These are phyloP conservation scores for Hemileia vastatrix DNA, from an alignment of 1,284 basidiomycete species.

Conservation along the genomic window DNA sequence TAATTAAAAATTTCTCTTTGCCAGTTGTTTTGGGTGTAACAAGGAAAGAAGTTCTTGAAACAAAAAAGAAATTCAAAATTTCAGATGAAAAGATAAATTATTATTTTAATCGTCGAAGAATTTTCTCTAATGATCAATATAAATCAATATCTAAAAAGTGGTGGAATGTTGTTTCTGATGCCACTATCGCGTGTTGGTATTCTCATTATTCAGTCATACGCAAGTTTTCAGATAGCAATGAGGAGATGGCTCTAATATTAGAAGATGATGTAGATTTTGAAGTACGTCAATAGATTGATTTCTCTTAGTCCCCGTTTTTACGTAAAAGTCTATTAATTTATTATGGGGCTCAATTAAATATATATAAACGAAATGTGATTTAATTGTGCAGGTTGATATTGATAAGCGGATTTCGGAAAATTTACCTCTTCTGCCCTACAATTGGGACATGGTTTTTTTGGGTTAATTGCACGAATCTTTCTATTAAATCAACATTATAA, in stretches of 20 bases:
- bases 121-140: no score
- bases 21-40: background rate
- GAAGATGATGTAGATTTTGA: constrained; percentile 2
- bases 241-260: background rate
- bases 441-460: background rate
- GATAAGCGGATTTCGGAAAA: background rate
- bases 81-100: no score
- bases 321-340: no score
- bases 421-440: background rate
- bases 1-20: no score
- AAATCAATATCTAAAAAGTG: no score
- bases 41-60: background rate
- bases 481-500: background rate
- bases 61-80: no score
- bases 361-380: background rate
- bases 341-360: no score
- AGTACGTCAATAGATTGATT: no score
- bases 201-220: background rate
- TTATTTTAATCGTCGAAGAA: constrained; percentile 1
- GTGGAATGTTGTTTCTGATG: constrained; percentile 3
- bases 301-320: no score
- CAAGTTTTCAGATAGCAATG: background rate
- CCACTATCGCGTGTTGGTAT: constrained; percentile 1
- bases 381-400: background rate
- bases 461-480: background rate